Conservation (phyloP, 179 eudicot genomes). For the Silene coronaria region DNA sequence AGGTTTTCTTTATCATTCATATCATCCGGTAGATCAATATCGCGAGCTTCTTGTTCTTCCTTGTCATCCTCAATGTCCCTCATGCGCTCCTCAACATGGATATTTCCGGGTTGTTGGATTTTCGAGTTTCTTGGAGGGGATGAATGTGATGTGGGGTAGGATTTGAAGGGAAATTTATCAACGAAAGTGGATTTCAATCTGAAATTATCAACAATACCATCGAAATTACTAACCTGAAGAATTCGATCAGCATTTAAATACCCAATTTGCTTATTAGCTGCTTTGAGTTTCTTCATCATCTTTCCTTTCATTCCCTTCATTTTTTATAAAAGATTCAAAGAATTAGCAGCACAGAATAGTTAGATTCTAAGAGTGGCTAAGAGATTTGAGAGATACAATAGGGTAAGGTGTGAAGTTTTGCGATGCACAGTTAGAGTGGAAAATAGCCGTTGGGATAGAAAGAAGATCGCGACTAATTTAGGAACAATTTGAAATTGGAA, state of each 20-base stretch:
- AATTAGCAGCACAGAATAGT: neutral
- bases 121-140: constrained; percentile 14
- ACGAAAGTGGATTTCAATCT: constrained; percentile 30
- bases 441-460: constrained; percentile 19
- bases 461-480: neutral
- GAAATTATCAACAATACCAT: constrained; percentile 41
- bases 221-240: constrained; percentile 48
- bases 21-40: constrained; percentile 16
- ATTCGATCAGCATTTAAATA: constrained; percentile 58
- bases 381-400: neutral
- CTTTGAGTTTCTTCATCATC: constrained; percentile 67
- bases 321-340: neutral
- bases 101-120: constrained; percentile 33
- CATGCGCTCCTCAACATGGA: constrained; percentile 45
- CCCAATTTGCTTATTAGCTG: constrained; percentile 51
- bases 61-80: constrained; percentile 39
- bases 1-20: constrained; percentile 57
- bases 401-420: neutral
- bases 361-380: neutral
- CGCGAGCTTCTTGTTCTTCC: constrained; percentile 35
- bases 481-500: neutral
- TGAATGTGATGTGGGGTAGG: constrained; percentile 6
- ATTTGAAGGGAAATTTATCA: constrained; percentile 27
- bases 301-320: constrained; percentile 89
- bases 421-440: neutral